Evolutionary conservation across 1,284 basidiomycete species (phyloP).

Genomic region (Malassezia restricta): DNA sequence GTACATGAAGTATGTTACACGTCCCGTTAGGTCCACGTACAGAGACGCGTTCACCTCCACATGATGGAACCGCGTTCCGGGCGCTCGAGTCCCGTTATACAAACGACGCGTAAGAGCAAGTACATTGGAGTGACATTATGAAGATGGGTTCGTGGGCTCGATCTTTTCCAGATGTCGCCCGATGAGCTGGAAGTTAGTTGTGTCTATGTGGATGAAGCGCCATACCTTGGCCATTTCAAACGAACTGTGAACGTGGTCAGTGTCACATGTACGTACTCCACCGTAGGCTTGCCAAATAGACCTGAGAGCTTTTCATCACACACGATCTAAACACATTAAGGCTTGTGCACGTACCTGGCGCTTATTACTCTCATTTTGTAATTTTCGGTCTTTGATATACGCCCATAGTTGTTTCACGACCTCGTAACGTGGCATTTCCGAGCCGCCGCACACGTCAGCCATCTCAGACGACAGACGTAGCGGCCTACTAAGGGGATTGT

Average conservation of each 20-base stretch:
- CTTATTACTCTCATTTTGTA: conserved; percentile 69
- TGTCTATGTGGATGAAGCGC: not conserved
- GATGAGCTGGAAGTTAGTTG: conserved; percentile 23
- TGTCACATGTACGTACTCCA: conserved; percentile 50
- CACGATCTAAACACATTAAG: conserved; percentile 54
- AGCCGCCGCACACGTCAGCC: conserved; percentile 40
- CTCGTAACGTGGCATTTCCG: conserved; percentile 65
- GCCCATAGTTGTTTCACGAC: conserved; percentile 75
- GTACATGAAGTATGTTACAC: no score
- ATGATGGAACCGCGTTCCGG: no score
- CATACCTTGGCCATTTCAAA: conserved; percentile 44
- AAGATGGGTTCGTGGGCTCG: not conserved
- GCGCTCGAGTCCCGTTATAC: no score
- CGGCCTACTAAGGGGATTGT: conserved; percentile 43
- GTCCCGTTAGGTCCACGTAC: no score
- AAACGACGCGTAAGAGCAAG: no score
- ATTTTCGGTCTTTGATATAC: conserved; percentile 63
- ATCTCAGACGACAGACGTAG: conserved; percentile 31
- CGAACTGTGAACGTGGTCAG: conserved; percentile 19
- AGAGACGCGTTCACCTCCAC: no score
- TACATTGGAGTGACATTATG: no score
- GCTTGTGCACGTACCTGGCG: conserved; percentile 40
- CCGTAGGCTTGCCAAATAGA: conserved; percentile 63
- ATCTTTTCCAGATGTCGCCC: conserved; percentile 38
- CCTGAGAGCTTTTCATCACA: conserved; percentile 60